Percentiles rank a stretch among this genome's conserved stretches.
phyloP scores from a whole-genome alignment of 176 grass and related monocot genomes.

The Bonia amplexicaulis region DNA sequence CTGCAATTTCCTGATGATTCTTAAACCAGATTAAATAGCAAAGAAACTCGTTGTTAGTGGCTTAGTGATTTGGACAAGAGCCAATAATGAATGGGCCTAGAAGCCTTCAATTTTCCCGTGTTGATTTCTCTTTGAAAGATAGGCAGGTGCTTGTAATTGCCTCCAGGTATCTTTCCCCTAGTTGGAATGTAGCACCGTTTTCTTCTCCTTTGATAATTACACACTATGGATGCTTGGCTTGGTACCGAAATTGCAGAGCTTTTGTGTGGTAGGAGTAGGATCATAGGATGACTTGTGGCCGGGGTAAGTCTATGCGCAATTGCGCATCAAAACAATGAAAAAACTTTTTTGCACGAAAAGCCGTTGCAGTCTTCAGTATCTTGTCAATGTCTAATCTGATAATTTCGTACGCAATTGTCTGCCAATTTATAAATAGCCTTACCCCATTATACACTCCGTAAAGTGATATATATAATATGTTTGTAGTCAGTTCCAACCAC shows the following conservation, averaged over 20 bases:
- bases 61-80: not conserved
- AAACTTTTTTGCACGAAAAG: not conserved
- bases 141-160: not conserved
- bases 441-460: not conserved
- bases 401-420: not conserved
- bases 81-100: not conserved
- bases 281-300: not conserved
- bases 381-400: not conserved
- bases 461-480: conserved; percentile 2
- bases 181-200: not conserved
- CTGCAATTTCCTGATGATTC: not conserved
- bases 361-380: not conserved
- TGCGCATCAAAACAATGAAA: not conserved
- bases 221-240: not conserved
- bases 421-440: not conserved
- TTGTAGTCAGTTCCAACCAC: not conserved
- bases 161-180: not conserved
- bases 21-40: not conserved
- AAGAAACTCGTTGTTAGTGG: not conserved
- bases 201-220: not conserved
- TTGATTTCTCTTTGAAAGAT: not conserved
- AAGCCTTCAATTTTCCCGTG: not conserved
- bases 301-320: not conserved
- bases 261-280: not conserved
- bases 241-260: not conserved